Conservation (phyloP, 352 stramenopile genomes). For the Blastocystis sp. region DNA sequence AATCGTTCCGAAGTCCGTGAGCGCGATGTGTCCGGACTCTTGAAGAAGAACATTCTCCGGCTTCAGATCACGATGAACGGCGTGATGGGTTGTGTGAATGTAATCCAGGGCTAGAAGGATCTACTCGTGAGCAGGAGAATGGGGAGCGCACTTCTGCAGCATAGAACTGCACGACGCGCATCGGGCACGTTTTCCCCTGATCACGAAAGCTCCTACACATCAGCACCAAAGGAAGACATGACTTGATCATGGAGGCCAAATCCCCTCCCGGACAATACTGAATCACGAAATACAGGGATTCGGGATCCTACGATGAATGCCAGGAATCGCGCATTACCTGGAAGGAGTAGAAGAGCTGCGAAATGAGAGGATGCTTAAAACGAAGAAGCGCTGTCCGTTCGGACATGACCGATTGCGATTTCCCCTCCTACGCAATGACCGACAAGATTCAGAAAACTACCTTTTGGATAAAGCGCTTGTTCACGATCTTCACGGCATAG, state of each 20-base stretch:
- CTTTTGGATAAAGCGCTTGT: slow-evolving; percentile 71
- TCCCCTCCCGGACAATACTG: slow-evolving; percentile 65
- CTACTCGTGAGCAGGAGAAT: slow-evolving; percentile 72
- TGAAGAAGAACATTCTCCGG: slow-evolving; percentile 73
- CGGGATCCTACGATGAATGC: not conserved
- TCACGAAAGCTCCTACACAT: not conserved
- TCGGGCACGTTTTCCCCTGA: slow-evolving; percentile 26
- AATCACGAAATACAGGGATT: slow-evolving; percentile 63
- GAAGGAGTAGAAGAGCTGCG: slow-evolving; percentile 72
- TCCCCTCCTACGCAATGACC: slow-evolving; percentile 70
- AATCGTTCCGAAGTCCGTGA: slow-evolving; percentile 73
- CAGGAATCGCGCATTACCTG: slow-evolving; percentile 40
- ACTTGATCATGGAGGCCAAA: slow-evolving; percentile 58
- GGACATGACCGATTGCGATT: slow-evolving; percentile 71
- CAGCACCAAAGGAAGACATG: not conserved
- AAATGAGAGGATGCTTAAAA: slow-evolving; percentile 71
- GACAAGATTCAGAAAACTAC: not conserved
- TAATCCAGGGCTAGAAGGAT: slow-evolving; percentile 73
- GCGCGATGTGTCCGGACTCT: slow-evolving; percentile 71
- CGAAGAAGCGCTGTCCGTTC: slow-evolving; percentile 71
- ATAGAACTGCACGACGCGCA: slow-evolving; percentile 41
- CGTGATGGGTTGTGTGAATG: slow-evolving; percentile 70
- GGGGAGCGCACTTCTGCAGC: slow-evolving; percentile 12
- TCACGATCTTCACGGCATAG: slow-evolving; percentile 73
- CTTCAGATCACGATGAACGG: slow-evolving; percentile 73